Evolutionary conservation across 2,329 filamentous ascomycete genomes (phyloP), one percentile per base, ranked within the genome.

Genomic region (Alternaria postmessia): DNA sequence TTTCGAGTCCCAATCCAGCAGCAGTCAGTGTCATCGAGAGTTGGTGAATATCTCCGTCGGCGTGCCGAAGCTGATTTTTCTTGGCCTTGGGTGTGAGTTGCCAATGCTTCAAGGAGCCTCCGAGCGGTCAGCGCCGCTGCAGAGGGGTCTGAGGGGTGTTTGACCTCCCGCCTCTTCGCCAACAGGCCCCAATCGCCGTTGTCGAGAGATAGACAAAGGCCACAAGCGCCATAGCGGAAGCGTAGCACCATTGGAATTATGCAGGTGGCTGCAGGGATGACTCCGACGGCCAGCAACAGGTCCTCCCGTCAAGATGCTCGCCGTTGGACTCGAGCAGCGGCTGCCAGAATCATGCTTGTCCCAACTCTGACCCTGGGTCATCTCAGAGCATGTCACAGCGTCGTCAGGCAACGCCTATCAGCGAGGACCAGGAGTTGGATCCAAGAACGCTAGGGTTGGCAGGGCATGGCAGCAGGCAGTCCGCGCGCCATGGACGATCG

Each of bases 401-500:
- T 51, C 47, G 54, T 26, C 36, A 48, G 42, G 42, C 9, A 36
- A 46, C 61, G 59, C 64, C 64, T 63, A 62, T 62, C 64, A 60
- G 55, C 43, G 28, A 38, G 28, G 41, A 24, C 41, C 54, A 54
- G 54, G 42, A 46, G 51, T 51, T 30, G 54, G n/a, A 48, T 28
- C 62, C 65, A 65, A 59, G 56, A 47, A 38, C 9, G 41, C 48
- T 55, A 55, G 61, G 48, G 51, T 65, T 63, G 62, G 61, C 64
- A 59, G 61, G 51, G 54, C 63, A 54, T 60, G 64, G 64, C 66
- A 61, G 58, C 65, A 49, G 55, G 41, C 48, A 51, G 67, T 26
- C 53, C 57, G 67, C 58, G 56, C 57, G 64, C 67, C 38, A 43
- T 49, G 42, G 63, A 56, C 62, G 59, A 63, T 62, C 63, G 63